Base-by-base conservation (phyloP, 768 basidiomycete genomes). In the Mycena vulgaris region DNA sequence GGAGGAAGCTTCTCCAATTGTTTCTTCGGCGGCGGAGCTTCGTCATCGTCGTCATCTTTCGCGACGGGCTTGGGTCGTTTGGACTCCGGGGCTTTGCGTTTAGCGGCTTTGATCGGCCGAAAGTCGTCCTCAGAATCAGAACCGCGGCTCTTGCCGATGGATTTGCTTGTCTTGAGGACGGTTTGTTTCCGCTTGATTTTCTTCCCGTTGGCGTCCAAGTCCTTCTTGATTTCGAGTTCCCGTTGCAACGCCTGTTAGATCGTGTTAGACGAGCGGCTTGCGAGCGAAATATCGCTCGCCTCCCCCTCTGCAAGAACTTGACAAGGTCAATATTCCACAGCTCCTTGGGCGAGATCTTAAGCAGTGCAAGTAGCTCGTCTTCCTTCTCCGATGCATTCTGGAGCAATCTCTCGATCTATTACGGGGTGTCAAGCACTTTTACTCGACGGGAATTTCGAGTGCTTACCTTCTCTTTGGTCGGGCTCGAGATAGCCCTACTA, bases 261-360 rank as follows among this genome's bases (percentile, higher is more conserved):
- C 76, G 23, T 61, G 23, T 79, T 74, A 63, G 13, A 48, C 13
- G 35, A 60, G 63, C 13, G 28, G 63, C 27, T 40, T 48, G 66
- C 37, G 65, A 51, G 23, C 35, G 14, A n/a, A 21, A 47, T 66
- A 42, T 11, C 17, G 84, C 92, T 71, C 72, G 94, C 96, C 82
- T 93, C 88, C 95, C 96, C 98, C 78, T 93, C 91, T 33, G 81
- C 86, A 95, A 78, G 86, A 99, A 97, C 40, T 78, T 82, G 73
- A 97, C 95, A 21, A 99, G 84, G 75, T 99, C 97, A 13, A 85
- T 83, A 75, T 95, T 94, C 97, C 97, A 99, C 71, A 99, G 84
- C 70, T 93, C 89, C 68, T 89, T 90, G 0, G 96, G 95, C 0
- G 90, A 89, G 68, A 92, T 91, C 71, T 92, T 89, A 25, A 98